Evolutionary conservation across 1,139 yeast genomes (phyloP).

Genomic region (Yamadazyma trypodendri): DNA sequence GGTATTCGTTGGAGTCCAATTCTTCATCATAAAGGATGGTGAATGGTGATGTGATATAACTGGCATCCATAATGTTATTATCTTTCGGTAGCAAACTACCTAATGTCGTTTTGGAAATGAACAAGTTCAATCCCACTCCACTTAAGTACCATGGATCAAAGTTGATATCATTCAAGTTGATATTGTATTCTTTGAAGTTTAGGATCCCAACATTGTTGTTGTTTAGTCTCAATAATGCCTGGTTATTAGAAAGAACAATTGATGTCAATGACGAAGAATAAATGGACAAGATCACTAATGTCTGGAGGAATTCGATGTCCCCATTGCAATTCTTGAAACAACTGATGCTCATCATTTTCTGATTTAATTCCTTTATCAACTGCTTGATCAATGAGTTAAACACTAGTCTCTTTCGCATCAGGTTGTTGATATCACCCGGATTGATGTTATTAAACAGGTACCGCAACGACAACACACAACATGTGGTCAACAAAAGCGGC

Average conservation of each 20-base stretch:
- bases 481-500: conserved; percentile 62
- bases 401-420: conserved; percentile 19
- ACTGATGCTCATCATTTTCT: conserved; percentile 30
- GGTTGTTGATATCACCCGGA: conserved; percentile 24
- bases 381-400: conserved; percentile 29
- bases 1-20: conserved; percentile 43
- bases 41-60: conserved; percentile 22
- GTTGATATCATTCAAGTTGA: conserved; percentile 15
- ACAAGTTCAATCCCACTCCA: conserved; percentile 57
- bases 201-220: conserved; percentile 15
- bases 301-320: conserved; percentile 62
- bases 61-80: conserved; percentile 7
- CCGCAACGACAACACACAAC: conserved; percentile 61
- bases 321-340: conserved; percentile 21
- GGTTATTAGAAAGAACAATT: conserved; percentile 26
- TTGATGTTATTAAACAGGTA: conserved; percentile 33
- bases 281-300: conserved; percentile 59
- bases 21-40: conserved; percentile 30
- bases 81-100: conserved; percentile 25
- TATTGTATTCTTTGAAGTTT: conserved; percentile 19
- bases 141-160: conserved; percentile 65
- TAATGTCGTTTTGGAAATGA: conserved; percentile 45
- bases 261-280: conserved; percentile 62
- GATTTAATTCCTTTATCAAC: conserved; percentile 43
- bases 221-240: conserved; percentile 9